Evolutionary conservation across 148 eudicot species (phyloP).

Genomic region (Euryodendron excelsum): DNA sequence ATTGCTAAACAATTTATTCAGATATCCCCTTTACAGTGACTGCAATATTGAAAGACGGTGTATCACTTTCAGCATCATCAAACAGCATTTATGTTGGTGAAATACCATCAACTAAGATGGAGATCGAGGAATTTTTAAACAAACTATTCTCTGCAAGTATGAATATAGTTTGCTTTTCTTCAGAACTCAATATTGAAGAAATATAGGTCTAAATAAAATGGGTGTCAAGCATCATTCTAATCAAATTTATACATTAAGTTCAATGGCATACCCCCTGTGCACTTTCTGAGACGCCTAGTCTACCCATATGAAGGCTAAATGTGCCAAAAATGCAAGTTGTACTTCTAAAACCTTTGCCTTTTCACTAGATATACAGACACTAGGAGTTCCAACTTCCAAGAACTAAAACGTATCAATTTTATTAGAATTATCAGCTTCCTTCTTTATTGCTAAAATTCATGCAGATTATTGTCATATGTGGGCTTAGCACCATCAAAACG

Average conservation of each 20-base stretch:
- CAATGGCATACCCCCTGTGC: not conserved
- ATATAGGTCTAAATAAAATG: not conserved
- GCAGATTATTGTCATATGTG: not conserved
- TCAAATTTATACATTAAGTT: not conserved
- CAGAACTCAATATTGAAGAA: not conserved
- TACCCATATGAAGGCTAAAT: not conserved
- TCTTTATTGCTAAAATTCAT: not conserved
- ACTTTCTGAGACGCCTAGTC: not conserved
- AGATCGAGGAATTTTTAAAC: not conserved
- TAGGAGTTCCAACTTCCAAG: not conserved
- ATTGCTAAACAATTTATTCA: not conserved
- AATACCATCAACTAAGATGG: not conserved
- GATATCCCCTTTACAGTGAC: no score
- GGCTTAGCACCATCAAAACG: not conserved
- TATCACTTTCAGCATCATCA: no score
- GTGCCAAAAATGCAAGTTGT: not conserved
- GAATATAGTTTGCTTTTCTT: not conserved
- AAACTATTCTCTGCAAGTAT: not conserved
- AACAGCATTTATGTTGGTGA: not conserved
- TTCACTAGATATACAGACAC: not conserved
- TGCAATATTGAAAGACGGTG: no score
- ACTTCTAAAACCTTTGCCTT: not conserved
- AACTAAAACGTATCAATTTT: no score
- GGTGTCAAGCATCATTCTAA: not conserved
- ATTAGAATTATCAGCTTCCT: not conserved